Percentiles rank a stretch among this genome's conserved stretches.
Conservation (phyloP, 495 filamentous ascomycete genomes). For the Daldinia concentrica region DNA sequence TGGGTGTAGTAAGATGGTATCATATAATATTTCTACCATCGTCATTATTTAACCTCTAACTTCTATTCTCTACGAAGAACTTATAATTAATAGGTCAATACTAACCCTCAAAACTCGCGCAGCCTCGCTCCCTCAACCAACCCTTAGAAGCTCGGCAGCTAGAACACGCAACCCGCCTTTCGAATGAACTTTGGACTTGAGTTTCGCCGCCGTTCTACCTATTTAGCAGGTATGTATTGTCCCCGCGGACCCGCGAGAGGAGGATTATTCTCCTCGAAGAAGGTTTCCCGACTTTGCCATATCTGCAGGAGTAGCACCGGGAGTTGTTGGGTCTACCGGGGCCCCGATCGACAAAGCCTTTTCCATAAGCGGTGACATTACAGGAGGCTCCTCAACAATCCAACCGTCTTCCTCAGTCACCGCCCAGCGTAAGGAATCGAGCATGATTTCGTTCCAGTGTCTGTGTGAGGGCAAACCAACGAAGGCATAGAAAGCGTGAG, state of each 20-base stretch:
- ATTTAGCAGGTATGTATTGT: not conserved
- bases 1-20: not conserved
- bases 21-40: not conserved
- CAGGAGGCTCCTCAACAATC: slow-evolving; percentile 32
- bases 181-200: not conserved
- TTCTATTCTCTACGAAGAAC: not conserved
- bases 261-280: slow-evolving; percentile 4
- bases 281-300: not conserved
- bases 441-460: slow-evolving; percentile 39
- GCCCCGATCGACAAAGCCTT: not conserved
- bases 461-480: slow-evolving; percentile 32
- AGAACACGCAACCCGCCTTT: not conserved
- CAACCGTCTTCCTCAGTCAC: slow-evolving; percentile 30
- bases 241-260: not conserved
- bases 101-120: not conserved
- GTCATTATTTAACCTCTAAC: not conserved
- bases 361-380: slow-evolving; percentile 22
- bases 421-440: slow-evolving; percentile 39
- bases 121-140: not conserved
- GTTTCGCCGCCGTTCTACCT: too few species aligned
- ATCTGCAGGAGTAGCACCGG: slow-evolving; percentile 1
- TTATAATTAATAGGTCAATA: not conserved
- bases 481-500: slow-evolving; percentile 39
- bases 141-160: too few species aligned
- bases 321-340: slow-evolving; percentile 2